These are phyloP conservation scores for Medicago lupulina DNA, from an alignment of 306 rosid species.

Conservation along the genomic window DNA sequence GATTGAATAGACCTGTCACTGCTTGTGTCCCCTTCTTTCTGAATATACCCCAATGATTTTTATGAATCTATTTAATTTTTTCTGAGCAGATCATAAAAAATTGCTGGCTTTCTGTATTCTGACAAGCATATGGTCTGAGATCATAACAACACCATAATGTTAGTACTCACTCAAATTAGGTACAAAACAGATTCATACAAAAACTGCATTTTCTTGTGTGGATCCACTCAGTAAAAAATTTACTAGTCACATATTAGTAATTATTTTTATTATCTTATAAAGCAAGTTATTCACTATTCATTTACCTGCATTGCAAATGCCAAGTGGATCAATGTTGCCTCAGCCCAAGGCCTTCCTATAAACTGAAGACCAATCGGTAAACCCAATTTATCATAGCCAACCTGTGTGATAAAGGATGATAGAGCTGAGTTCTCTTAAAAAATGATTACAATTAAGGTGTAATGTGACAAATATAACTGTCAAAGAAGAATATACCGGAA, in stretches of 20 bases:
- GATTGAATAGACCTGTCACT: background rate
- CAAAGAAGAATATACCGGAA: slow-evolving; percentile 55
- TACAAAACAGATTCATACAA: background rate
- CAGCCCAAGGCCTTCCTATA: slow-evolving; percentile 90
- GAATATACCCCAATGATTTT: background rate
- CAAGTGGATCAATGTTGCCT: slow-evolving; percentile 79
- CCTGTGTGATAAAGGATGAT: slow-evolving; percentile 55
- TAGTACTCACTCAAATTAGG: background rate
- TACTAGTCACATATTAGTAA: background rate
- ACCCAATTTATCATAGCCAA: slow-evolving; percentile 79
- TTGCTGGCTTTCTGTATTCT: slow-evolving; percentile 65
- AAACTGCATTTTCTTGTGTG: slow-evolving; percentile 1
- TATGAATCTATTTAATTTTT: slow-evolving; percentile 1
- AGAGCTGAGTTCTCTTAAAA: background rate
- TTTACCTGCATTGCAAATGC: slow-evolving; percentile 79
- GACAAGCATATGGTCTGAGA: slow-evolving; percentile 61
- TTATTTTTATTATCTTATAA: background rate
- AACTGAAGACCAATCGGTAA: slow-evolving; percentile 95
- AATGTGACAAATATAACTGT: background rate
- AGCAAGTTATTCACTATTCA: background rate
- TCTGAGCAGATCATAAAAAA: slow-evolving; percentile 65
- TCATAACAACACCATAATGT: slow-evolving; percentile 28
- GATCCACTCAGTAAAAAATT: background rate
- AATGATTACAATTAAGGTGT: background rate
- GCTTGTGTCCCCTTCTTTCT: slow-evolving; percentile 22